Percentiles rank a stretch among this genome's conserved stretches.
phyloP scores from a whole-genome alignment of 2,329 filamentous ascomycete genomes.

The Diatrype stigma region DNA sequence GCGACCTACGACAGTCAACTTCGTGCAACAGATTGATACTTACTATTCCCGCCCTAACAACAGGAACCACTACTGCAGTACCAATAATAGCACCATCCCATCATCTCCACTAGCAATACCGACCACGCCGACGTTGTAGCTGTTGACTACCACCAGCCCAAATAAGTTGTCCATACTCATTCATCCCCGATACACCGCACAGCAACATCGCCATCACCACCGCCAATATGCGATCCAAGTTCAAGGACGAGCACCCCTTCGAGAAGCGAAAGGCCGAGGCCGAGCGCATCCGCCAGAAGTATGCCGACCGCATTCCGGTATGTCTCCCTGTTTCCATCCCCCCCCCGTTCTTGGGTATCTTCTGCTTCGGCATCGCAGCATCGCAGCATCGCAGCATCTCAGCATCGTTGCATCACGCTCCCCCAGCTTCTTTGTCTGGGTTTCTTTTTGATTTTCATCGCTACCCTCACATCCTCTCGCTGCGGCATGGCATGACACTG shows the following conservation, averaged over 20 bases:
- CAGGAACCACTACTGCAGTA: no score
- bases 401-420: no score
- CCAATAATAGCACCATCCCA: no score
- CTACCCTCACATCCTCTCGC: no score
- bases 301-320: slow-evolving; percentile 96
- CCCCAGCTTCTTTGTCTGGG: not conserved
- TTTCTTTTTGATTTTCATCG: not conserved
- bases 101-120: no score
- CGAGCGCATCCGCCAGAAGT: slow-evolving; percentile 98
- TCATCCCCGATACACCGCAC: not conserved
- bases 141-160: not conserved
- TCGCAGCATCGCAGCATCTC: no score
- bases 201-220: not conserved
- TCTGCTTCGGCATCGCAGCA: slow-evolving; percentile 8
- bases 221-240: slow-evolving; percentile 90
- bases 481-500: not conserved
- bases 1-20: no score
- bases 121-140: no score
- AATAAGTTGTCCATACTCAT: not conserved
- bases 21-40: no score
- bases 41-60: no score
- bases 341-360: not conserved
- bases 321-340: slow-evolving; percentile 38
- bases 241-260: slow-evolving; percentile 99
- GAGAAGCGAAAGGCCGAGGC: slow-evolving; percentile 99